These are phyloP conservation scores for Camellia lanceoleosa DNA, from an alignment of 148 eudicot species.

Conservation along the genomic window DNA sequence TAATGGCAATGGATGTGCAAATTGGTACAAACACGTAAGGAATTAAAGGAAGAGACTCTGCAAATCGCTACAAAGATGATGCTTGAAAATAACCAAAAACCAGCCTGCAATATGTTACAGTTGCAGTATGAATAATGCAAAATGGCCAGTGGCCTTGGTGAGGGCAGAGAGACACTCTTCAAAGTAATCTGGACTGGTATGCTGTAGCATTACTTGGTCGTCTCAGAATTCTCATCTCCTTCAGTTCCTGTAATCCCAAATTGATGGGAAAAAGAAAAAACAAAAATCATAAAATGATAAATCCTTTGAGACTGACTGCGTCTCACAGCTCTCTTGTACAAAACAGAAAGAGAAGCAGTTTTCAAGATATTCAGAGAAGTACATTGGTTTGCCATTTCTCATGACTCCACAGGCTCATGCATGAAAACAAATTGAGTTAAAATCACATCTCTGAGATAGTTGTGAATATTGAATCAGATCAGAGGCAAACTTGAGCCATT, in stretches of 20 bases:
- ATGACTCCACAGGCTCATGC: background rate
- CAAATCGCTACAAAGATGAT: background rate
- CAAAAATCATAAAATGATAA: background rate
- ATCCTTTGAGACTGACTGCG: background rate
- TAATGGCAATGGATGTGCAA: no score
- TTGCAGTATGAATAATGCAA: background rate
- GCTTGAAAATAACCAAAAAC: background rate
- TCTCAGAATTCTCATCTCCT: constrained; percentile 1
- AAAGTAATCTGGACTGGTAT: background rate
- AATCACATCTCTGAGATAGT: background rate
- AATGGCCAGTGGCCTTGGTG: background rate
- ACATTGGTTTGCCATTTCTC: no score
- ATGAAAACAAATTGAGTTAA: background rate
- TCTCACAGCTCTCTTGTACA: background rate
- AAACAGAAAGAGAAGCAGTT: no score
- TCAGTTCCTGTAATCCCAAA: constrained; percentile 4
- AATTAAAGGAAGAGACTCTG: no score
- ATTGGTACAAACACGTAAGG: no score
- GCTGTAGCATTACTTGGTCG: background rate
- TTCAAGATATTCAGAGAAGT: background rate
- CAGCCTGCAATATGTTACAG: background rate
- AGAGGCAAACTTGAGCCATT: no score
- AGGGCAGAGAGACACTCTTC: background rate
- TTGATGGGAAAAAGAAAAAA: background rate
- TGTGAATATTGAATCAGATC: background rate